phyloP scores from a whole-genome alignment of 1,139 yeast genomes.

The Scheffersomyces illinoinensis region DNA sequence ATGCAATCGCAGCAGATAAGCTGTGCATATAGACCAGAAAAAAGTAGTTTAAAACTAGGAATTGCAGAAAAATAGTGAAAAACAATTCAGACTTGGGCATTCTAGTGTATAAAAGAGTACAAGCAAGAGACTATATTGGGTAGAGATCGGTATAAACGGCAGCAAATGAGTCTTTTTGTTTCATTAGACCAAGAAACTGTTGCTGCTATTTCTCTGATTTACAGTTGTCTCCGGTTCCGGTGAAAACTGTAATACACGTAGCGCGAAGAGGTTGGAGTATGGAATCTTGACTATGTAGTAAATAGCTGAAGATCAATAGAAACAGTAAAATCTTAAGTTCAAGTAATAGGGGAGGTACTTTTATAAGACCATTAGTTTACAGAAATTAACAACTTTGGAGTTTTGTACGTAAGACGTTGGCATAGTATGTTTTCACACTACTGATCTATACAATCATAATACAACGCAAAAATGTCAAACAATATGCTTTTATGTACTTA shows the following conservation, averaged over 20 bases:
- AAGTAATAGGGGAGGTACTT: background rate
- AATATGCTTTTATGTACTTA: background rate
- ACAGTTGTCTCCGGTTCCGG: background rate
- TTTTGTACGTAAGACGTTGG: background rate
- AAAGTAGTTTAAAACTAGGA: background rate
- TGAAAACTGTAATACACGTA: background rate
- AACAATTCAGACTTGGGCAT: background rate
- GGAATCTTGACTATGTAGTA: no score
- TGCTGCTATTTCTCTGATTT: background rate
- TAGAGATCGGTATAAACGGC: background rate
- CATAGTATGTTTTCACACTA: background rate
- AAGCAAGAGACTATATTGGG: no score
- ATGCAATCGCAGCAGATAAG: slow-evolving; percentile 5
- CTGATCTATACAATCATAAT: background rate
- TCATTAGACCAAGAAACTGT: background rate
- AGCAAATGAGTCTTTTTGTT: no score
- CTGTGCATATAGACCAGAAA: background rate
- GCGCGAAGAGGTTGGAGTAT: background rate
- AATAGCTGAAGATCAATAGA: background rate
- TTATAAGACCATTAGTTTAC: no score
- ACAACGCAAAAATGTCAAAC: background rate
- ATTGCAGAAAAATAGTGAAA: no score
- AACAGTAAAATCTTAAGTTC: background rate
- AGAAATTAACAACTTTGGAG: background rate
- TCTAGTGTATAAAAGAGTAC: background rate